Base-by-base conservation (phyloP, 2,329 filamentous ascomycete species). In the Fusarium nygamai region DNA sequence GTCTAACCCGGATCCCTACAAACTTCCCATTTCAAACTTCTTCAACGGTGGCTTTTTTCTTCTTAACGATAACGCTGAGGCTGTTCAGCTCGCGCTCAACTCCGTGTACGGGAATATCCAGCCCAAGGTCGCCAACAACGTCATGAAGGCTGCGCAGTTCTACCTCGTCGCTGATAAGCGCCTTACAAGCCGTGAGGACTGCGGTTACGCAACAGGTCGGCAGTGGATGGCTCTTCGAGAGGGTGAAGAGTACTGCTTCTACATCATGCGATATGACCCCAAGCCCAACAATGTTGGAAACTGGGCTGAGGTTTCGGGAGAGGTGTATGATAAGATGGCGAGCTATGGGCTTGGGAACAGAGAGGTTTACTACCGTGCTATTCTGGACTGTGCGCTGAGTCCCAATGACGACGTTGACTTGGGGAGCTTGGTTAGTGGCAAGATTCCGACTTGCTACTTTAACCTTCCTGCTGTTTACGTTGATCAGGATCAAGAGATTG, bases 111-210 rank as follows among this genome's bases (percentile, higher is more conserved):
- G 43, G 3, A 74, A 61, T 1, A 72, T 76, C 22, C 61, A 71
- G 63, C 66, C 69, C 17, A 75, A 75, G 43, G 64, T 76, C 5
- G 70, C 70, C 50, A 76, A 74, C 24, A 72, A 75, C 12, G 70
- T 76, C 19, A 75, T 75, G 73, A 69, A 65, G 14, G 69, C 73
- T 1, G 73, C 63, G 22, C 43, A 29, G 5, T 48, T 74, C 16
- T 24, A 59, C 14, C 70, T 75, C 19, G 67, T 72, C 4, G 70
- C 67, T 4, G 73, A 75, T 24, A 74, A 72, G 50, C 67, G 70
- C 4, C 29, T 33, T 0, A 10, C 3, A 14, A 50, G 43, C 8
- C 71, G 51, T 3, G 71, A 74, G 13, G 67, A 64, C 10, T 74
- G 71, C 1, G 67, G 71, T 5, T 72, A 50, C 3, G 56, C 56